A percentile compares a stretch with the other conserved stretches of the same genome.
Conservation (phyloP, 2,329 filamentous ascomycete genomes). For the Ophiostoma tasmaniense region DNA sequence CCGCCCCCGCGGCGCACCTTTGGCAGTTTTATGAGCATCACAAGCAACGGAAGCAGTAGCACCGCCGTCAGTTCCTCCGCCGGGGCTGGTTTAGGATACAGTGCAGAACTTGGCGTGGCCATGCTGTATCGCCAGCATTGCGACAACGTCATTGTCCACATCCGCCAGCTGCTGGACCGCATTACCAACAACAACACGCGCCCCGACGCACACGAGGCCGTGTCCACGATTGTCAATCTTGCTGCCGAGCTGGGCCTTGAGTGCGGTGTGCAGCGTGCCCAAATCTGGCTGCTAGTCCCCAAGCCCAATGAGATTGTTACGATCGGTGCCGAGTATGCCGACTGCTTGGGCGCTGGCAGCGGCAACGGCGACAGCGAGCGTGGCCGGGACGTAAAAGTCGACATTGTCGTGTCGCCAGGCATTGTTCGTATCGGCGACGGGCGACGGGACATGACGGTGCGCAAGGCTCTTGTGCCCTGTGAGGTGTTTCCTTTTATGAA, state of each 20-base stretch:
- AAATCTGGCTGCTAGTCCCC: slow-evolving; percentile 9
- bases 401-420: slow-evolving; percentile 17
- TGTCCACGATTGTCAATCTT: slow-evolving; percentile 11
- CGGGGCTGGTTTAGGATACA: neutral
- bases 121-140: slow-evolving; percentile 12
- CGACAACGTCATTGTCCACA: neutral
- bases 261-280: slow-evolving; percentile 19
- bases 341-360: slow-evolving; percentile 10
- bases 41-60: neutral
- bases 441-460: slow-evolving; percentile 8
- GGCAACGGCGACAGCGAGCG: slow-evolving; percentile 7
- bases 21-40: neutral
- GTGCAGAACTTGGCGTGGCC: neutral
- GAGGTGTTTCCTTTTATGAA: slow-evolving; percentile 14
- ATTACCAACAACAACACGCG: slow-evolving; percentile 15
- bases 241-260: slow-evolving; percentile 19
- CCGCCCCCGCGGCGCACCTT: neutral
- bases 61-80: neutral
- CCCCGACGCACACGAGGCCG: slow-evolving; percentile 4
- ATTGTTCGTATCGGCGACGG: slow-evolving; percentile 19
- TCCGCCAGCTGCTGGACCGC: slow-evolving; percentile 13
- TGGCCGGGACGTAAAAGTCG: slow-evolving; percentile 11
- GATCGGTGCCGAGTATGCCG: slow-evolving; percentile 17
- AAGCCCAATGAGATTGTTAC: slow-evolving; percentile 7
- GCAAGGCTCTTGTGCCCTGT: slow-evolving; percentile 16